These are phyloP conservation scores for Neonectria faginata DNA, from an alignment of 2,329 filamentous ascomycete species.

Conservation along the genomic window DNA sequence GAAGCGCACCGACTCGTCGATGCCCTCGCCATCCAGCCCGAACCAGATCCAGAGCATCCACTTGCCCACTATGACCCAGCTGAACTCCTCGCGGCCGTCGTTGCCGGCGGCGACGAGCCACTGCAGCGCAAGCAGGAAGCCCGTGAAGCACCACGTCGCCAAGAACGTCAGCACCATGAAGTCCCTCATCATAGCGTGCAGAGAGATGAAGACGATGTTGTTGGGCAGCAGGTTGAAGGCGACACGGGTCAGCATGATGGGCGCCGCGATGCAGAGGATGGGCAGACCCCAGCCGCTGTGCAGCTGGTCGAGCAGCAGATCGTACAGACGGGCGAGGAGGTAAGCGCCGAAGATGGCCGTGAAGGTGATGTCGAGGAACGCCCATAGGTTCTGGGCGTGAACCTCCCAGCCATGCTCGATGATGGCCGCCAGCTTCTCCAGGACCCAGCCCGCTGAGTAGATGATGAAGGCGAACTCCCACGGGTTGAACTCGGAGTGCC, in stretches of 20 bases:
- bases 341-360: slow-evolving; percentile 72
- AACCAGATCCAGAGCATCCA: slow-evolving; percentile 89
- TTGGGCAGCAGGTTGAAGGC: slow-evolving; percentile 81
- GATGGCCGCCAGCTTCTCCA: slow-evolving; percentile 74
- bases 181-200: slow-evolving; percentile 80
- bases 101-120: slow-evolving; percentile 65
- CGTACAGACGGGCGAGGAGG: slow-evolving; percentile 69
- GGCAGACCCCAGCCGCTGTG: slow-evolving; percentile 69
- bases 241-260: slow-evolving; percentile 75
- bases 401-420: slow-evolving; percentile 75
- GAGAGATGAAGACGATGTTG: slow-evolving; percentile 79
- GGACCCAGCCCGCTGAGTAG: slow-evolving; percentile 75
- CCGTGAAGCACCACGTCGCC: slow-evolving; percentile 76
- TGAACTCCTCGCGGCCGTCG: slow-evolving; percentile 47
- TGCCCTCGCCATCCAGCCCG: slow-evolving; percentile 73
- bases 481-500: slow-evolving; percentile 60
- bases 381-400: slow-evolving; percentile 80
- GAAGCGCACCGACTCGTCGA: slow-evolving; percentile 66
- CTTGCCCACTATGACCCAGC: slow-evolving; percentile 71
- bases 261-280: slow-evolving; percentile 74
- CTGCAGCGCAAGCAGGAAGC: slow-evolving; percentile 75
- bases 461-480: slow-evolving; percentile 72
- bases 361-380: slow-evolving; percentile 79
- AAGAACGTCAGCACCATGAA: slow-evolving; percentile 76
- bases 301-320: slow-evolving; percentile 59